Percentiles rank a stretch among this genome's conserved stretches.
These are phyloP conservation scores for Paecilomyces niveus DNA, from an alignment of 2,329 filamentous ascomycete genomes.

Conservation along the genomic window DNA sequence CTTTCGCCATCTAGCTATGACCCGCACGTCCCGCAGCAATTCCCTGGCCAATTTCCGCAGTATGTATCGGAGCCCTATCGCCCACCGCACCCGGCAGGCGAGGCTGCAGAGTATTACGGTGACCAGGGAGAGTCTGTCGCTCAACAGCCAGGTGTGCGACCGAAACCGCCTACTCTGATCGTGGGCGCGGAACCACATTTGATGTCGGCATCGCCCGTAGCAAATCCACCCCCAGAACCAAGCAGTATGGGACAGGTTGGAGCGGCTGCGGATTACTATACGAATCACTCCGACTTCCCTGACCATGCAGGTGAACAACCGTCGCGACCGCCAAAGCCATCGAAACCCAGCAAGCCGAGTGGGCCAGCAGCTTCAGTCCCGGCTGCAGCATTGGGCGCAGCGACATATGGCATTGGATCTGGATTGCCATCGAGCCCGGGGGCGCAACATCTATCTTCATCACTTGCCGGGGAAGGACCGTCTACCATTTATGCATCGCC, in stretches of 20 bases:
- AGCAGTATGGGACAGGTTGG: slow-evolving; percentile 40
- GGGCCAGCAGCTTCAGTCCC: slow-evolving; percentile 16
- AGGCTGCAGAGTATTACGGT: slow-evolving; percentile 56
- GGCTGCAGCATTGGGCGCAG: slow-evolving; percentile 22
- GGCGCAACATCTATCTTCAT: neutral
- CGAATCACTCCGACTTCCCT: slow-evolving; percentile 13
- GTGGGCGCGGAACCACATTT: slow-evolving; percentile 51
- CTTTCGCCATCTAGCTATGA: slow-evolving; percentile 28
- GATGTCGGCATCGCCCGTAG: slow-evolving; percentile 43
- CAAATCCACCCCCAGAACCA: slow-evolving; percentile 53
- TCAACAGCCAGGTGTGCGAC: slow-evolving; percentile 53
- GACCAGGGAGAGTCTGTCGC: slow-evolving; percentile 56
- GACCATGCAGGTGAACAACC: slow-evolving; percentile 19
- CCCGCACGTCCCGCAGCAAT: slow-evolving; percentile 49
- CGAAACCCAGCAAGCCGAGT: neutral
- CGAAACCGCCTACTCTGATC: slow-evolving; percentile 46
- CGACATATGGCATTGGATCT: slow-evolving; percentile 37
- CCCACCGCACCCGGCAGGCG: slow-evolving; percentile 43
- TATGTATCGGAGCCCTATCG: slow-evolving; percentile 40
- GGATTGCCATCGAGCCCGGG: slow-evolving; percentile 16
- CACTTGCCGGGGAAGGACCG: neutral
- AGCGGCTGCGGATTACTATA: slow-evolving; percentile 54
- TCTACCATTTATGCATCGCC: slow-evolving; percentile 12
- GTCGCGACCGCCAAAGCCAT: neutral
- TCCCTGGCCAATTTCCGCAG: slow-evolving; percentile 50